phyloP scores from a whole-genome alignment of 2,329 filamentous ascomycete genomes.

The Daldinia sp. region DNA sequence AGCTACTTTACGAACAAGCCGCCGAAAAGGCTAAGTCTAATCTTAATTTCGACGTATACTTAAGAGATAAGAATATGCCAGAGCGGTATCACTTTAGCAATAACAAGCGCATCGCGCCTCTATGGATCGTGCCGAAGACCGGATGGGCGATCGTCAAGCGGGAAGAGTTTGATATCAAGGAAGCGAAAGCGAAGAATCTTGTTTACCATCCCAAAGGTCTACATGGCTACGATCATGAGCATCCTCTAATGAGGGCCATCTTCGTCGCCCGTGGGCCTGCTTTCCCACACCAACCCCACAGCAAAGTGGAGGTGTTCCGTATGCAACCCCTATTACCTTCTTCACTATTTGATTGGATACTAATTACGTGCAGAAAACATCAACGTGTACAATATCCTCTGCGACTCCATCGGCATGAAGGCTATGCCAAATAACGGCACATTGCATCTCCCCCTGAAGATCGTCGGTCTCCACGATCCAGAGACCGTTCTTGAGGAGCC shows the following conservation, averaged over 20 bases:
- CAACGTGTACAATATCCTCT: conserved; percentile 94
- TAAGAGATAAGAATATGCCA: conserved; percentile 89
- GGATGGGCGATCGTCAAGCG: conserved; percentile 92
- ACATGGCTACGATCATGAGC: conserved; percentile 94
- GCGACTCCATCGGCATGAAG: conserved; percentile 81
- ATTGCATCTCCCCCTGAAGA: conserved; percentile 75
- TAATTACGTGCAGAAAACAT: conserved; percentile 77
- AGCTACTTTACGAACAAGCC: conserved; percentile 73
- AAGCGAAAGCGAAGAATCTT: conserved; percentile 71
- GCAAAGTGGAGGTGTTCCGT: conserved; percentile 84
- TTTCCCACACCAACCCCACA: conserved; percentile 87
- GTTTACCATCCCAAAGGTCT: conserved; percentile 85
- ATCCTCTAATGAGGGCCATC: conserved; percentile 95
- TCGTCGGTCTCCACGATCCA: conserved; percentile 71
- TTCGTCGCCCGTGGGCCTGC: conserved; percentile 93
- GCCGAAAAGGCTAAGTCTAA: conserved; percentile 69
- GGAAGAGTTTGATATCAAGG: conserved; percentile 79
- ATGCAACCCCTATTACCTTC: conserved; percentile 57
- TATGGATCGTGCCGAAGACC: conserved; percentile 93
- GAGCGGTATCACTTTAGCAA: conserved; percentile 90
- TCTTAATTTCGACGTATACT: conserved; percentile 85
- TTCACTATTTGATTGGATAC: conserved; percentile 13
- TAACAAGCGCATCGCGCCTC: conserved; percentile 89
- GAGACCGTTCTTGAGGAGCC: conserved; percentile 44
- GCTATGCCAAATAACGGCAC: conserved; percentile 90